These are phyloP conservation scores for Massariosphaeria phaeospora DNA, from an alignment of 495 filamentous ascomycete species.

Conservation along the genomic window DNA sequence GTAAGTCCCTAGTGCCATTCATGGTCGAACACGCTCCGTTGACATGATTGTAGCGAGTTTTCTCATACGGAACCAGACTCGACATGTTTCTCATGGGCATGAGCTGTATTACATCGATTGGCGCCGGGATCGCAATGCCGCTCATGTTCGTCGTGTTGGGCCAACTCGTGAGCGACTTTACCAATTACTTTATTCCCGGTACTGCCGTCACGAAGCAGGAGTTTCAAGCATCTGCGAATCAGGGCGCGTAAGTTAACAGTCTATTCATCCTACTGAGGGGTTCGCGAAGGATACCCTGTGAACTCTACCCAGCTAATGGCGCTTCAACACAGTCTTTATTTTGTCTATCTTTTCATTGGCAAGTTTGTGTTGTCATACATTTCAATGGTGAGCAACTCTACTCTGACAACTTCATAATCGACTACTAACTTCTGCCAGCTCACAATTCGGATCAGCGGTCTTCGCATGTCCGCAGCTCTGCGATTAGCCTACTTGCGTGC, in stretches of 20 bases:
- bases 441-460: slow-evolving; percentile 34
- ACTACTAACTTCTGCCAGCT: slow-evolving; percentile 20
- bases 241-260: slow-evolving; percentile 28
- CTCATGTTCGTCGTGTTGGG: slow-evolving; percentile 33
- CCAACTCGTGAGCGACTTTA: slow-evolving; percentile 27
- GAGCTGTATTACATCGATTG: slow-evolving; percentile 29
- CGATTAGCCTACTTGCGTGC: slow-evolving; percentile 37
- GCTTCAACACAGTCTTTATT: slow-evolving; percentile 43
- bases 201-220: slow-evolving; percentile 25
- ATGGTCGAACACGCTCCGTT: background rate
- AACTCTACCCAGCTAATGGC: background rate
- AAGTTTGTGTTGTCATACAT: slow-evolving; percentile 56
- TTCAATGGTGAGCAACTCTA: slow-evolving; percentile 44
- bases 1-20: slow-evolving; percentile 1
- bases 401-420: slow-evolving; percentile 1
- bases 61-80: slow-evolving; percentile 27
- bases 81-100: slow-evolving; percentile 24
- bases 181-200: slow-evolving; percentile 30
- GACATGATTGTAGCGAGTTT: slow-evolving; percentile 20
- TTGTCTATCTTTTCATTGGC: slow-evolving; percentile 60
- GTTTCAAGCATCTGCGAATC: slow-evolving; percentile 27
- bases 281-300: background rate
- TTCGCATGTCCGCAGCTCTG: slow-evolving; percentile 35
- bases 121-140: slow-evolving; percentile 32
- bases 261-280: background rate